Percentiles rank a stretch among this genome's conserved stretches.
Conservation (phyloP, 2,329 filamentous ascomycete species). For the Phoma sp. region DNA sequence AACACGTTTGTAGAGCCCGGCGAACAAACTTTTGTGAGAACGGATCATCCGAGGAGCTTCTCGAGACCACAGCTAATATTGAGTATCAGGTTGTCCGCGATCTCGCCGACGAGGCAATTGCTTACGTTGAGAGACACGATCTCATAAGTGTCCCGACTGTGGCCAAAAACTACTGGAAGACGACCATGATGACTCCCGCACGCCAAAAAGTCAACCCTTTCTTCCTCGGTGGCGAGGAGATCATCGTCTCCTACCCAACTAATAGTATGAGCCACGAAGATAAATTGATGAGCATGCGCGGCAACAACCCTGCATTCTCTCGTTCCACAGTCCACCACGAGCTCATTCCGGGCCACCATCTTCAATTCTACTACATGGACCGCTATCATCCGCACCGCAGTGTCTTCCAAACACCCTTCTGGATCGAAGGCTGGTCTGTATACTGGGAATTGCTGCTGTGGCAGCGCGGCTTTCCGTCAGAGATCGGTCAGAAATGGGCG, state of each 20-base stretch:
- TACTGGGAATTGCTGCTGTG: slow-evolving; percentile 69
- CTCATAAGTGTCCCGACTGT: slow-evolving; percentile 63
- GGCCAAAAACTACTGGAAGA: slow-evolving; percentile 61
- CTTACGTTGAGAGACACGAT: slow-evolving; percentile 61
- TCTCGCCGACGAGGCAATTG: slow-evolving; percentile 59
- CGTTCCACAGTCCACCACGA: slow-evolving; percentile 68
- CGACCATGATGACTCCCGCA: slow-evolving; percentile 63
- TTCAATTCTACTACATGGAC: slow-evolving; percentile 59
- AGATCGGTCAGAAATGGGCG: slow-evolving; percentile 54
- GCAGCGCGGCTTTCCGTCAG: slow-evolving; percentile 26
- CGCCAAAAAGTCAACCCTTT: slow-evolving; percentile 64
- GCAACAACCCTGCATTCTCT: slow-evolving; percentile 65
- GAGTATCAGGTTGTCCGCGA: slow-evolving; percentile 48
- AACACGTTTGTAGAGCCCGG: slow-evolving; percentile 61
- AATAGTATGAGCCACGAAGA: slow-evolving; percentile 59
- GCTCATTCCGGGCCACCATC: slow-evolving; percentile 64
- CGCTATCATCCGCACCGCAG: slow-evolving; percentile 58
- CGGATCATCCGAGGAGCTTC: not conserved
- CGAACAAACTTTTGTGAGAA: slow-evolving; percentile 56
- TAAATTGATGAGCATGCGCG: slow-evolving; percentile 66
- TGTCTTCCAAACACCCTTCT: slow-evolving; percentile 65
- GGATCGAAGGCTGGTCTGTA: slow-evolving; percentile 66
- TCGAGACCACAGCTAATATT: not conserved
- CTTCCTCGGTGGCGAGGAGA: slow-evolving; percentile 62
- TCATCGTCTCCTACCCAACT: slow-evolving; percentile 65